Evolutionary conservation across 2,329 filamentous ascomycete genomes (phyloP).

Genomic region (Pseudogymnoascus sp.): DNA sequence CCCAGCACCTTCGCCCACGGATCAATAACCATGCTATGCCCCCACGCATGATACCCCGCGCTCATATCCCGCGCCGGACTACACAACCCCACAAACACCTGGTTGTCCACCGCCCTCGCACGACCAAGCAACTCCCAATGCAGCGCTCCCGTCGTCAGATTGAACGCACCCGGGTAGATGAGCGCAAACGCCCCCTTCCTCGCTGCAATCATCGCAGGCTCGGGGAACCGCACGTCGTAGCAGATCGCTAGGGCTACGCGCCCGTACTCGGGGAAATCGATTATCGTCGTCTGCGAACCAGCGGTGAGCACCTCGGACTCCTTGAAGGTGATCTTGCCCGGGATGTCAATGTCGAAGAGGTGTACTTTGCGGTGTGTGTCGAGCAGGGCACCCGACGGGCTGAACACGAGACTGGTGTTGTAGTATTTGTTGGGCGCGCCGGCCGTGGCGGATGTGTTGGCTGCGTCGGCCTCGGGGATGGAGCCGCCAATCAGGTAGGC

Average conservation of each 20-base stretch:
- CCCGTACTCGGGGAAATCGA: constrained; percentile 84
- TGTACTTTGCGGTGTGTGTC: constrained; percentile 88
- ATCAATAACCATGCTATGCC: constrained; percentile 81
- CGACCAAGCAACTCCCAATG: constrained; percentile 83
- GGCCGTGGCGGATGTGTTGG: constrained; percentile 28
- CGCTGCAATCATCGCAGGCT: constrained; percentile 82
- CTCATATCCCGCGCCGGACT: constrained; percentile 74
- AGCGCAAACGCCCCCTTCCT: constrained; percentile 79
- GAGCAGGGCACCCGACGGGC: constrained; percentile 68
- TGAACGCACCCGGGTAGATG: constrained; percentile 95
- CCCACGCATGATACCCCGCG: constrained; percentile 81
- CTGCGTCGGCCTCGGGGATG: constrained; percentile 70
- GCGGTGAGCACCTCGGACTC: constrained; percentile 85
- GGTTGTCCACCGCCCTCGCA: constrained; percentile 84
- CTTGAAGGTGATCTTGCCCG: constrained; percentile 83
- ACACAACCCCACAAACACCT: constrained; percentile 88
- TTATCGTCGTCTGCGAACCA: constrained; percentile 74
- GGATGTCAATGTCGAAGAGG: constrained; percentile 96
- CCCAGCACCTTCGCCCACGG: constrained; percentile 76
- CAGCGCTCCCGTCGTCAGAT: constrained; percentile 80
- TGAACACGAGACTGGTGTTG: constrained; percentile 85
- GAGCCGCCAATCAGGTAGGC: constrained; percentile 84
- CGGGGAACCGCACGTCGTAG: constrained; percentile 96
- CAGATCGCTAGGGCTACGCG: constrained; percentile 85
- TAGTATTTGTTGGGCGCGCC: constrained; percentile 58